Conservation (phyloP, 176 grass and related monocot genomes). For the Ampelocalamus luodianensis region DNA sequence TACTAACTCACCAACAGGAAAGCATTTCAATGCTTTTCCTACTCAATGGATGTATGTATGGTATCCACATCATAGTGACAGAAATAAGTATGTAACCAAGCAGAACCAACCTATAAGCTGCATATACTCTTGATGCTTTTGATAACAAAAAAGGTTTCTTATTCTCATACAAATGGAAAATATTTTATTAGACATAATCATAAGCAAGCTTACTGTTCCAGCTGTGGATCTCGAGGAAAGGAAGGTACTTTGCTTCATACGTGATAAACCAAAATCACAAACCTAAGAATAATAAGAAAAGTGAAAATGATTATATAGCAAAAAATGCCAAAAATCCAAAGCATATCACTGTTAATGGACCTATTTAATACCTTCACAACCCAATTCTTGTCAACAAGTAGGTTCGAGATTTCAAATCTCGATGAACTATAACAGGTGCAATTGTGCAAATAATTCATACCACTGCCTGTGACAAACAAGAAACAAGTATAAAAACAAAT, state of each 20-base stretch:
- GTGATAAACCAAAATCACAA: slow-evolving; percentile 98
- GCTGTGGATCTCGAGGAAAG: slow-evolving; percentile 97
- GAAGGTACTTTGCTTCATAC: slow-evolving; percentile 88
- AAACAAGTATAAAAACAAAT: slow-evolving; percentile 33
- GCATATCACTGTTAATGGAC: slow-evolving; percentile 34
- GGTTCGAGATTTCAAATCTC: slow-evolving; percentile 96
- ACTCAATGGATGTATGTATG: not conserved
- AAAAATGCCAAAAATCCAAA: slow-evolving; percentile 1
- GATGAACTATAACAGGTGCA: slow-evolving; percentile 89
- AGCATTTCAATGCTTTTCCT: slow-evolving; percentile 12
- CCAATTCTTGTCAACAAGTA: slow-evolving; percentile 99
- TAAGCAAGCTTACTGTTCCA: slow-evolving; percentile 86
- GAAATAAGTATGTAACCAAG: slow-evolving; percentile 23
- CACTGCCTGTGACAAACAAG: slow-evolving; percentile 70
- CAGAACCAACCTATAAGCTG: slow-evolving; percentile 31
- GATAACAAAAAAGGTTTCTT: slow-evolving; percentile 23
- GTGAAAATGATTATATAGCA: slow-evolving; percentile 33
- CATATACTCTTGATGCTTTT: not conserved
- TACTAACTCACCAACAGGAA: not conserved
- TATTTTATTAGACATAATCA: slow-evolving; percentile 17
- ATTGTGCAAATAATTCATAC: slow-evolving; percentile 99
- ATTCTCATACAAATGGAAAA: slow-evolving; percentile 39
- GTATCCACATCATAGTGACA: not conserved
- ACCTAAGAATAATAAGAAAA: slow-evolving; percentile 58
- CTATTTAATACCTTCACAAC: slow-evolving; percentile 84